phyloP scores from a whole-genome alignment of 768 basidiomycete genomes.

The Lentinula detonsa region DNA sequence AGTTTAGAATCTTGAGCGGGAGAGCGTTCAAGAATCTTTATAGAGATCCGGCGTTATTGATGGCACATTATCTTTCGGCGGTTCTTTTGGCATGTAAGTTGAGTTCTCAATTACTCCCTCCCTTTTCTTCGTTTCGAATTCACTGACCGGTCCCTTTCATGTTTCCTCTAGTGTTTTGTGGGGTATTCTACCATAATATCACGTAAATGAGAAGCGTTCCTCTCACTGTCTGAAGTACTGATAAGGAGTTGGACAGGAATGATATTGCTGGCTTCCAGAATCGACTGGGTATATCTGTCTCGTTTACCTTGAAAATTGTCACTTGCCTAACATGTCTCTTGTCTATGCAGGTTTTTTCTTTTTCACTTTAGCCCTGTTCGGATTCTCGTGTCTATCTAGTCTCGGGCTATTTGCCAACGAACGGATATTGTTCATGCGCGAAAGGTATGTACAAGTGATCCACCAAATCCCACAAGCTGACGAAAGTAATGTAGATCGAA shows the following conservation, averaged over 20 bases:
- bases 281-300: constrained; percentile 54
- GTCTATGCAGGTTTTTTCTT: constrained; percentile 75
- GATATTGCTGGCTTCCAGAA: constrained; percentile 99
- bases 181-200: constrained; percentile 88
- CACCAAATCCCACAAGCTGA: not conserved
- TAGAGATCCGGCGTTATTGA: constrained; percentile 86
- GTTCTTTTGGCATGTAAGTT: constrained; percentile 77
- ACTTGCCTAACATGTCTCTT: not conserved
- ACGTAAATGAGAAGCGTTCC: constrained; percentile 37
- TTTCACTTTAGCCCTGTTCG: constrained; percentile 94
- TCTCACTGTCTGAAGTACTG: not conserved
- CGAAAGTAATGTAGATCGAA: constrained; percentile 59
- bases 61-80: constrained; percentile 84
- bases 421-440: constrained; percentile 96
- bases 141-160: not conserved
- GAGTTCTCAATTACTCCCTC: not conserved
- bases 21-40: constrained; percentile 98
- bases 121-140: not conserved
- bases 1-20: constrained; percentile 92
- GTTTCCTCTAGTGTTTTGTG: constrained; percentile 65
- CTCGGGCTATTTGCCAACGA: constrained; percentile 93
- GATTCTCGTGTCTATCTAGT: constrained; percentile 94
- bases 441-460: constrained; percentile 50
- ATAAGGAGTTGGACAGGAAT: constrained; percentile 37
- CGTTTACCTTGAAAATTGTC: not conserved